phyloP scores from a whole-genome alignment of 2,329 filamentous ascomycete species.

The Ophiostoma tasmaniense region DNA sequence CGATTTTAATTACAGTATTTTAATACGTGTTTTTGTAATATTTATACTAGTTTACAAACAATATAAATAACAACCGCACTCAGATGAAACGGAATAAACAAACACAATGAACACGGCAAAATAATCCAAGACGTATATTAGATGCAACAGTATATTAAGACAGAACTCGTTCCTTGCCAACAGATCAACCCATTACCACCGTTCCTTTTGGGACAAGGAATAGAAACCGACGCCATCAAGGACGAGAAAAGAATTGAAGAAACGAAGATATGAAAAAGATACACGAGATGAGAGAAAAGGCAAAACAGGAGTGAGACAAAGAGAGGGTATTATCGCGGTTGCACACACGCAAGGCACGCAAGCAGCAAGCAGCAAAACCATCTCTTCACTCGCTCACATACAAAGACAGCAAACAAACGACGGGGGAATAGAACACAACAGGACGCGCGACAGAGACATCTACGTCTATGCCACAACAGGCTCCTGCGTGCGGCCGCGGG shows the following conservation, averaged over 20 bases:
- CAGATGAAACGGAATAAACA: neutral
- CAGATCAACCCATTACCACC: neutral
- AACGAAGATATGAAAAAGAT: neutral
- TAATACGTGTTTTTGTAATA: too few species aligned
- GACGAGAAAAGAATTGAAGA: neutral
- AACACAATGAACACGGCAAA: neutral
- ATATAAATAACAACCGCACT: too few species aligned
- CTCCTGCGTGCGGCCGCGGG: slow-evolving; percentile 47
- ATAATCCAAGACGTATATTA: neutral
- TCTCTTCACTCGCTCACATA: neutral
- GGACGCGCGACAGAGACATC: neutral
- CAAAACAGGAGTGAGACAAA: neutral
- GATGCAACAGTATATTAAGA: neutral
- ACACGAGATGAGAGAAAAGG: neutral
- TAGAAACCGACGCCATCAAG: neutral
- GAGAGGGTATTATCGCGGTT: neutral
- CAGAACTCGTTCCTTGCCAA: neutral
- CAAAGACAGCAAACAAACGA: neutral
- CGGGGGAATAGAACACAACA: neutral
- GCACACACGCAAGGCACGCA: neutral
- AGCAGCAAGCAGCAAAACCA: neutral
- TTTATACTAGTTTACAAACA: too few species aligned
- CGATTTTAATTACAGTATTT: too few species aligned
- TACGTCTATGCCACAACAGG: slow-evolving; percentile 36
- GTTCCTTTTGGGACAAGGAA: neutral